Evolutionary conservation across 768 basidiomycete genomes (phyloP), one percentile per base, ranked within the genome.

Genomic region (Xerocomellus chrysenteron): DNA sequence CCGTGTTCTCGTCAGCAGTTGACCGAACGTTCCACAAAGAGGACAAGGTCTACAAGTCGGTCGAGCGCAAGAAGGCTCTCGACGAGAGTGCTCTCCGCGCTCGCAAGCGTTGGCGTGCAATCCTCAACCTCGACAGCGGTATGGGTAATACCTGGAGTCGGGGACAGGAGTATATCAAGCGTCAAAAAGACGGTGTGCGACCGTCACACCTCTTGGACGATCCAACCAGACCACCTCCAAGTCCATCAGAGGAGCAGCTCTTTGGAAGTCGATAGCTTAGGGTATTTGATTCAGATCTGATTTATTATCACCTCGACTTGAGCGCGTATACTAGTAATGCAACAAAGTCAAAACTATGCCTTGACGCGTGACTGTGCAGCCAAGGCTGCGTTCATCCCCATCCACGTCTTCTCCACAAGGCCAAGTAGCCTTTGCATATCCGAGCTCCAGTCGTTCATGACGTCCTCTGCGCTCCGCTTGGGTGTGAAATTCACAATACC

Each of bases 341-440:
- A 60, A 47, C 53, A 58, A 48, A 47, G 45, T 55, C n/a, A 16
- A 41, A 42, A 51, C 64, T 71, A 78, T 64, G 75, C 75, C 59
- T 79, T 81, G 59, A 76, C 75, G 57, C 85, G 79, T 48, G 88
- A 84, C 62, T 90, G 88, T 21, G 91, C 91, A 46, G 92, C 91
- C 69, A 90, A 83, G 12, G 92, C 91, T 35, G 92, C 91, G 62
- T 93, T 93, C 82, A 94, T 87, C 37, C 88, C 89, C 92, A 94
- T 94, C 92, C 95, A 97, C n/a, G 93, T 94, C 83, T 98, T 98
- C 77, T 99, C 97, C 14, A 94, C 91, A 41, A 97, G 74, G 17
- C 89, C 83, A 57, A 99, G 79, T 66, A 99, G 75, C 75, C 90
- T 94, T 66, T 88, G 90, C 83, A 99, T 93, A 67, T 98, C 95